Base-by-base conservation (phyloP, 768 basidiomycete genomes). In the Harrya chromipes region DNA sequence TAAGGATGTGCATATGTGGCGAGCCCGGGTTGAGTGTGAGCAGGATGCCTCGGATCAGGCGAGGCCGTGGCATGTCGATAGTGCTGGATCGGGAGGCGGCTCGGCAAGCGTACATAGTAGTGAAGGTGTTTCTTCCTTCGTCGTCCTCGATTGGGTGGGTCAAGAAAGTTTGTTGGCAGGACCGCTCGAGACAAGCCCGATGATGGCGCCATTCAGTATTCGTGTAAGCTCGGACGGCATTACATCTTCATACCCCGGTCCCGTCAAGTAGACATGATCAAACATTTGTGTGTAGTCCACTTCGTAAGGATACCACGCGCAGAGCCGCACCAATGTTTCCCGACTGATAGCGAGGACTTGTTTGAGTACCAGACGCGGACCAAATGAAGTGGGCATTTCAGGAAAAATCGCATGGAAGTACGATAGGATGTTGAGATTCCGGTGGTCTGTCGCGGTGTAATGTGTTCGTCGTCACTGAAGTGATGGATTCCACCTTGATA, bases 211-310 rank as follows among this genome's bases (percentile, higher is more conserved):
- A 50, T 91, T 92, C 29, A 97, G 72, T 0, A 90, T 90, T 4
- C 80, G 71, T 2, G 63, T 68, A 3, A 95, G 63, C 60, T 97
- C 92, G 1, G 77, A 73, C 6, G 75, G 72, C 0, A 86, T 75
- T 26, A 97, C 83, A 50, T 93, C 91, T 57, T 95, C 93, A 10
- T 75, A 72, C 4, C 88, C 91, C 8, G 85, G 73, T 4, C 92
- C 92, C 0, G 76, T 72, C 34, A 97, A 70, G 38, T 87, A 67
- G 36, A 97, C 71, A 17, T 71, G 71, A 46, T 88, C 82, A 39
- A 93, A 70, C 0, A 82, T 83, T 9, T 66, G 60, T 0, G 63
- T 61, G 58, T 77, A 76, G 40, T 83, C 76, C 13, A 97, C 79
- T 50, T 85, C 83, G 68, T 85, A 94, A 0, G 95, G 94, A 2